phyloP scores from a whole-genome alignment of 352 stramenopile genomes.

The Sclerospora graminicola region DNA sequence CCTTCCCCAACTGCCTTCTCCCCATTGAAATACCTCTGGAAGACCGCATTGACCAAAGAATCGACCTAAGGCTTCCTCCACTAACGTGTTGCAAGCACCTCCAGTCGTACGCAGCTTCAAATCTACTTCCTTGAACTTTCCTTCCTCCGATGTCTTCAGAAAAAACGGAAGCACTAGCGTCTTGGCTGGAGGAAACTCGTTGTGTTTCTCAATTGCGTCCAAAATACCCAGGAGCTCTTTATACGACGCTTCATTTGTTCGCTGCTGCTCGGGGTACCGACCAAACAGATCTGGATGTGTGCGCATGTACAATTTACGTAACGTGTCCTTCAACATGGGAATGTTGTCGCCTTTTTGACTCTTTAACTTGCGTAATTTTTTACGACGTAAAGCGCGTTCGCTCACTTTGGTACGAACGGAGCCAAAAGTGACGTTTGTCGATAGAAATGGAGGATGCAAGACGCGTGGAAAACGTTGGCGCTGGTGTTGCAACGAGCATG shows the following conservation, averaged over 20 bases:
- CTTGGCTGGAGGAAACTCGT: slow-evolving; percentile 67
- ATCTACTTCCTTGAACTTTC: slow-evolving; percentile 59
- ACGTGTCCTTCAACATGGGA: slow-evolving; percentile 60
- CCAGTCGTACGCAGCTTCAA: slow-evolving; percentile 57
- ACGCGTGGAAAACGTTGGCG: neutral
- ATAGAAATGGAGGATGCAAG: slow-evolving; percentile 18
- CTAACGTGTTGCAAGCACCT: slow-evolving; percentile 65
- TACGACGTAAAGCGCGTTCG: slow-evolving; percentile 54
- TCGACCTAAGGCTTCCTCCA: slow-evolving; percentile 57
- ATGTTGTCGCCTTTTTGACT: slow-evolving; percentile 38
- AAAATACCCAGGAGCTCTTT: slow-evolving; percentile 75
- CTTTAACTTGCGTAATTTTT: slow-evolving; percentile 76
- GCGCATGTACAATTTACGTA: slow-evolving; percentile 75
- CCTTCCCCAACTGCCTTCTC: slow-evolving; percentile 65
- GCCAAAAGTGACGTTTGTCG: slow-evolving; percentile 1
- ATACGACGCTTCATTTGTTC: slow-evolving; percentile 62
- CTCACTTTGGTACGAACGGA: slow-evolving; percentile 58
- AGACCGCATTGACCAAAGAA: slow-evolving; percentile 67
- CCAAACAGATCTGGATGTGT: slow-evolving; percentile 73
- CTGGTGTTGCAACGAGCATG: no score
- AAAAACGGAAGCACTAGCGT: slow-evolving; percentile 58
- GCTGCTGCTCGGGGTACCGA: slow-evolving; percentile 55
- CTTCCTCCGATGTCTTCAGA: slow-evolving; percentile 55
- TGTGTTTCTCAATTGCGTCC: slow-evolving; percentile 70
- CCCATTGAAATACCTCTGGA: slow-evolving; percentile 54